phyloP scores from a whole-genome alignment of 2,329 filamentous ascomycete genomes.

The Aureobasidium pullulans region DNA sequence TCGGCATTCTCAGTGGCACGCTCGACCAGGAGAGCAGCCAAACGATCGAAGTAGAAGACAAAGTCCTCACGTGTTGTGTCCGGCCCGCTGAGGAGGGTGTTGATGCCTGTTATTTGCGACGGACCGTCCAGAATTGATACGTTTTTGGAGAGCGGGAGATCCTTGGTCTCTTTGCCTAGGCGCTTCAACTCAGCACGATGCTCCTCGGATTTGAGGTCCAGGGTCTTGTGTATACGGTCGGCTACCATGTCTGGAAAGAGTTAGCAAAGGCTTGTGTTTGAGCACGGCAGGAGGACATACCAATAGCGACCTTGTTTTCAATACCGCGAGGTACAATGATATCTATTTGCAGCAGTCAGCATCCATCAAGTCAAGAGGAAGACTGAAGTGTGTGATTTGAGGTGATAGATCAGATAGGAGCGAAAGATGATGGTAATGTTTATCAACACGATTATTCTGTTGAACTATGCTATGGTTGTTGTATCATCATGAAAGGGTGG shows the following conservation, averaged over 20 bases:
- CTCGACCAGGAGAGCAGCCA: constrained; percentile 79
- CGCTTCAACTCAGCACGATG: constrained; percentile 73
- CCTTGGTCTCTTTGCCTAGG: constrained; percentile 64
- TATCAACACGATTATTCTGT: constrained; percentile 31
- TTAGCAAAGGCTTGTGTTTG: constrained; percentile 36
- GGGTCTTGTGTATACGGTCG: constrained; percentile 81
- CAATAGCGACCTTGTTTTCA: constrained; percentile 87
- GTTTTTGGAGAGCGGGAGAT: constrained; percentile 65
- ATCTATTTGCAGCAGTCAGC: constrained; percentile 43
- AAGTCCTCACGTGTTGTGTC: constrained; percentile 79
- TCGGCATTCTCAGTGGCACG: constrained; percentile 64
- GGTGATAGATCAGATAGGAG: constrained; percentile 26
- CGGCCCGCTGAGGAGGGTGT: constrained; percentile 79
- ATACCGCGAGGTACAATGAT: constrained; percentile 93
- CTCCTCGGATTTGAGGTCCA: constrained; percentile 75
- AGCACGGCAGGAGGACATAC: background rate
- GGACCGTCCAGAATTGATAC: constrained; percentile 70
- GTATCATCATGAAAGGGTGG: constrained; percentile 27
- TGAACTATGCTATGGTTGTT: constrained; percentile 34
- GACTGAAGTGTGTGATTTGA: background rate
- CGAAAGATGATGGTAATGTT: constrained; percentile 28
- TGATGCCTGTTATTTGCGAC: constrained; percentile 77
- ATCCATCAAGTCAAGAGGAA: background rate
- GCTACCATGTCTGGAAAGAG: constrained; percentile 62
- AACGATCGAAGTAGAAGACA: constrained; percentile 92